These are phyloP conservation scores for Viridothelium virens DNA, from an alignment of 495 filamentous ascomycete species.

Conservation along the genomic window DNA sequence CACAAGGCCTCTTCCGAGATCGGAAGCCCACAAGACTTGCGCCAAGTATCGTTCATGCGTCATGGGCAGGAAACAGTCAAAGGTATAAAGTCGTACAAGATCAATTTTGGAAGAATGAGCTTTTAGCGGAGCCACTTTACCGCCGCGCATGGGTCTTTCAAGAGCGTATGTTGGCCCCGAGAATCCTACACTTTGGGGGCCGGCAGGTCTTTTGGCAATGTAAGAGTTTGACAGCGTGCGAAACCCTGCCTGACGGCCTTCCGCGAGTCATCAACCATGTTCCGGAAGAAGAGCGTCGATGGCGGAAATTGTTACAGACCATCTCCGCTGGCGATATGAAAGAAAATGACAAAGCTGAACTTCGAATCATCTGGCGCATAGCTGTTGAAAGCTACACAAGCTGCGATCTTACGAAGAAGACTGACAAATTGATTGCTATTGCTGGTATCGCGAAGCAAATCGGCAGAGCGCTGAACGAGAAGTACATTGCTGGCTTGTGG, in stretches of 20 bases:
- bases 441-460: constrained; percentile 11
- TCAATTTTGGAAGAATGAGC: neutral
- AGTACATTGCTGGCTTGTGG: constrained; percentile 17
- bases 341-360: neutral
- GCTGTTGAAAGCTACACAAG: constrained; percentile 10
- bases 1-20: constrained; percentile 12
- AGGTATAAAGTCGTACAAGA: constrained; percentile 5
- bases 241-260: constrained; percentile 13
- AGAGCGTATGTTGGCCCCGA: constrained; percentile 14
- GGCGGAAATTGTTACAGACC: neutral
- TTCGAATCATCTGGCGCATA: constrained; percentile 4
- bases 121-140: constrained; percentile 12
- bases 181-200: constrained; percentile 12
- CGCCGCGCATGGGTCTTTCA: constrained; percentile 13
- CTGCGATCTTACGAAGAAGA: constrained; percentile 8
- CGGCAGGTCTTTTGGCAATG: constrained; percentile 15
- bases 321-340: neutral
- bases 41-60: neutral
- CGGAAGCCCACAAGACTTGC: neutral
- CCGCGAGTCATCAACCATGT: neutral
- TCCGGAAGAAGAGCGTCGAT: constrained; percentile 10
- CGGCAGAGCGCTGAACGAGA: neutral
- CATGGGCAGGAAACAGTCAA: neutral
- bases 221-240: constrained; percentile 9
- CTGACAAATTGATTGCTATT: constrained; percentile 16